These are phyloP conservation scores for Colletotrichum sp. DNA, from an alignment of 2,329 filamentous ascomycete genomes.

Conservation along the genomic window DNA sequence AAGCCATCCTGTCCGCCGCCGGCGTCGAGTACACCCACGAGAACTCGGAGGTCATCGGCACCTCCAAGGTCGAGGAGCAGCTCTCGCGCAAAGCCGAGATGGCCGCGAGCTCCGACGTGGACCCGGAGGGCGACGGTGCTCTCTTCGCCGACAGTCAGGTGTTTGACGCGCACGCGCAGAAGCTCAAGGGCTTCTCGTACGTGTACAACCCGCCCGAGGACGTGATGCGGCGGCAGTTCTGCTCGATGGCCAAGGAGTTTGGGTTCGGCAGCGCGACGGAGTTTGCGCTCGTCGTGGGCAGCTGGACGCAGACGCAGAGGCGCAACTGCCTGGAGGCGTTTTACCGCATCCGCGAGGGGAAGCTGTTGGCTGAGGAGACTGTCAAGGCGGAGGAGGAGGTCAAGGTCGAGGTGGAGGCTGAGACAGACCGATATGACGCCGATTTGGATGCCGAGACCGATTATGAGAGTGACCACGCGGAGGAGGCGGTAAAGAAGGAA, in stretches of 20 bases:
- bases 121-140: constrained; percentile 54
- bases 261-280: constrained; percentile 78
- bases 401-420: neutral
- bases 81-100: constrained; percentile 79
- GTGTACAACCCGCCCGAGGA: constrained; percentile 76
- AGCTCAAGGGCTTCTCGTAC: constrained; percentile 14
- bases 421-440: constrained; percentile 10
- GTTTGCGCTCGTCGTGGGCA: constrained; percentile 90
- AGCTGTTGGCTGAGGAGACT: constrained; percentile 40
- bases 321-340: constrained; percentile 80
- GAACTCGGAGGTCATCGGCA: constrained; percentile 92
- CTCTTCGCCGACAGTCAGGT: constrained; percentile 62
- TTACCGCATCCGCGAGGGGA: constrained; percentile 71
- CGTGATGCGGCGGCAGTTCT: constrained; percentile 84
- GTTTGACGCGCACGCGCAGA: constrained; percentile 8
- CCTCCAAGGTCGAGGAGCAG: constrained; percentile 87
- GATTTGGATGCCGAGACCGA: constrained; percentile 23
- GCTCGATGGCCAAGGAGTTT: constrained; percentile 82
- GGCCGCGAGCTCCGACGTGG: constrained; percentile 47
- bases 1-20: constrained; percentile 85
- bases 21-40: constrained; percentile 97
- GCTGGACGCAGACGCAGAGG: constrained; percentile 85
- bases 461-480: neutral
- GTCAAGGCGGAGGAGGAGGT: constrained; percentile 23
- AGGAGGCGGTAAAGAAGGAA: neutral